phyloP scores from a whole-genome alignment of 805 yeast genomes.

The Ogataea pilisensis region DNA sequence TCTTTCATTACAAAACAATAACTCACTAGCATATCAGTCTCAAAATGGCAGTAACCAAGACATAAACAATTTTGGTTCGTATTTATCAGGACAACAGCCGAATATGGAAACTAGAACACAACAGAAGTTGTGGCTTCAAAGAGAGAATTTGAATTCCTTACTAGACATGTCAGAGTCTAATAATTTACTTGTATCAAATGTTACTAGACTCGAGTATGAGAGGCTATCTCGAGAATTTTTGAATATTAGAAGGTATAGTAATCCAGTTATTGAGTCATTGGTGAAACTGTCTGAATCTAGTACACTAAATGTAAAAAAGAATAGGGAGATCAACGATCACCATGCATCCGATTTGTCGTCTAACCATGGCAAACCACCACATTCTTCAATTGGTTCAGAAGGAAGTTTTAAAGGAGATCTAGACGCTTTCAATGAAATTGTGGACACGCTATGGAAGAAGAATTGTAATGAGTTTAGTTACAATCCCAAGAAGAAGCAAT shows the following conservation, averaged over 20 bases:
- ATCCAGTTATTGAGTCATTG: conserved; percentile 66
- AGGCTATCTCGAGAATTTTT: conserved; percentile 69
- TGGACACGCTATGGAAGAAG: conserved; percentile 15
- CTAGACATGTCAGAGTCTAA: conserved; percentile 45
- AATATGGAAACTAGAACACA: conserved; percentile 70
- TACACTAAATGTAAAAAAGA: conserved; percentile 8
- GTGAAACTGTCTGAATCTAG: conserved; percentile 38
- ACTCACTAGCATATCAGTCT: conserved; percentile 4
- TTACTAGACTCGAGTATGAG: conserved; percentile 72
- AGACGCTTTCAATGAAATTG: conserved; percentile 10
- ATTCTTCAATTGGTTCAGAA: background rate
- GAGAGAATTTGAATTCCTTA: conserved; percentile 57
- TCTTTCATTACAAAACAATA: conserved; percentile 8
- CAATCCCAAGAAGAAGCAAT: conserved; percentile 1
- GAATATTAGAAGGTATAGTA: conserved; percentile 61
- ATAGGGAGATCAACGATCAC: conserved; percentile 3
- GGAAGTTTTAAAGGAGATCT: conserved; percentile 8
- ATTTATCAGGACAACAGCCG: conserved; percentile 33
- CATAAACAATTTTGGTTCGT: conserved; percentile 11
- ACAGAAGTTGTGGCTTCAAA: conserved; percentile 77
- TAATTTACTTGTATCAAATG: conserved; percentile 29
- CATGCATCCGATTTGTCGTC: background rate
- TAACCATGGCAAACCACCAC: background rate
- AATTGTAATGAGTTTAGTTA: conserved; percentile 13
- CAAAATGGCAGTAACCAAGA: conserved; percentile 1